A percentile compares a stretch with the other conserved stretches of the same genome.
Evolutionary conservation across 768 basidiomycete species (phyloP).

Genomic region (Xerocomus potaroensis): DNA sequence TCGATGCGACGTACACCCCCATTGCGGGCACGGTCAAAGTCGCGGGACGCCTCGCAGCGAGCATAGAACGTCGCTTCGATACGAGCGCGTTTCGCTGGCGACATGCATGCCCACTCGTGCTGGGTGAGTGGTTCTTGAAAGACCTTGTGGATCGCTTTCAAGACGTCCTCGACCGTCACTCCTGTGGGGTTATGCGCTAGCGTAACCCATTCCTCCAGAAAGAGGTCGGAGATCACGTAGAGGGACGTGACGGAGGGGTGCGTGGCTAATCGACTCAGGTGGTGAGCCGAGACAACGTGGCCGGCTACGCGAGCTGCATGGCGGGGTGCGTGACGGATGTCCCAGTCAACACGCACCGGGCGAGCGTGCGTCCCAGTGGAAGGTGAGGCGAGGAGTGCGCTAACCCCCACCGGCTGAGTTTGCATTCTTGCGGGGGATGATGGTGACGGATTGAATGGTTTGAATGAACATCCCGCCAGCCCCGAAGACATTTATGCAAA

Average conservation of each 20-base stretch:
- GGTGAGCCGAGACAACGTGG: slow-evolving; percentile 6
- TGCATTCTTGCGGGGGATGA: slow-evolving; percentile 14
- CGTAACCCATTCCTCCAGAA: slow-evolving; percentile 42
- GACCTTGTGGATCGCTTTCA: slow-evolving; percentile 41
- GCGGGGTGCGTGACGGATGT: slow-evolving; percentile 42
- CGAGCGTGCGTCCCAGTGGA: slow-evolving; percentile 8
- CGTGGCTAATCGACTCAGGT: slow-evolving; percentile 42
- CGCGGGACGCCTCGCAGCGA: slow-evolving; percentile 40
- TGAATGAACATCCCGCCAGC: neutral
- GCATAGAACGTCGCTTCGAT: slow-evolving; percentile 40
- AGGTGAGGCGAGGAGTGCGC: slow-evolving; percentile 14
- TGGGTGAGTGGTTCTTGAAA: slow-evolving; percentile 37
- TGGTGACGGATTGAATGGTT: neutral
- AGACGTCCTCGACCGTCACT: slow-evolving; percentile 50
- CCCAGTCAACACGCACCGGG: slow-evolving; percentile 42
- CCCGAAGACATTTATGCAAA: slow-evolving; percentile 15
- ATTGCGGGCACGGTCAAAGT: slow-evolving; percentile 33
- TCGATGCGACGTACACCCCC: slow-evolving; percentile 48
- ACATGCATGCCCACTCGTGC: slow-evolving; percentile 41
- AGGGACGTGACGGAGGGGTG: slow-evolving; percentile 37
- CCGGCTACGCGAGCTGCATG: slow-evolving; percentile 16
- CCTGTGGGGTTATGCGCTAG: slow-evolving; percentile 38
- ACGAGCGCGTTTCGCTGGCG: slow-evolving; percentile 39
- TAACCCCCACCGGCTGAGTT: slow-evolving; percentile 13
- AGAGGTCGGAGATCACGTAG: slow-evolving; percentile 43